These are phyloP conservation scores for Candida sithepensis DNA, from an alignment of 805 yeast species.

Conservation along the genomic window DNA sequence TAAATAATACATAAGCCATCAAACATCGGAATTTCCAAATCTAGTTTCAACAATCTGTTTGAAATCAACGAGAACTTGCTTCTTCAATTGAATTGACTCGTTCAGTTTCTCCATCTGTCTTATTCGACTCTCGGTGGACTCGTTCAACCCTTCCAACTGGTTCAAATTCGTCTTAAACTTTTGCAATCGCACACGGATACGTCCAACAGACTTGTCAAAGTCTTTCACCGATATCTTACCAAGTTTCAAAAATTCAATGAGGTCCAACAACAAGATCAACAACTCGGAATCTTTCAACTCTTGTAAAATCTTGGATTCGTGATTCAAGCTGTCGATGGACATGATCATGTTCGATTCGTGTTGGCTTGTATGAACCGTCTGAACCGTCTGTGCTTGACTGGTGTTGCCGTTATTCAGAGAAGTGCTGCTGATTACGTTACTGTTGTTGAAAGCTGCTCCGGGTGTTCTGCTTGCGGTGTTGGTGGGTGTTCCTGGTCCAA, in stretches of 20 bases:
- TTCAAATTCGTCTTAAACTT: conserved; percentile 35
- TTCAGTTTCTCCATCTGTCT: conserved; percentile 32
- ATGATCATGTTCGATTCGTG: conserved; percentile 1
- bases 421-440: too few species aligned
- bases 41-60: conserved; percentile 17
- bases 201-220: conserved; percentile 41
- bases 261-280: conserved; percentile 37
- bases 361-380: not conserved
- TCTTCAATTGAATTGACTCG: conserved; percentile 29
- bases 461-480: not conserved
- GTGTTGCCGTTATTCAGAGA: not conserved
- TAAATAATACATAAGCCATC: too few species aligned
- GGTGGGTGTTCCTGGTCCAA: not conserved
- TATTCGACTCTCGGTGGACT: conserved; percentile 36
- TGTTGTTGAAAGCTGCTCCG: not conserved
- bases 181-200: conserved; percentile 39
- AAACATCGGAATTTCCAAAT: conserved; percentile 5
- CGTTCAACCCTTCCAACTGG: conserved; percentile 42
- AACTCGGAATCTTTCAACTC: conserved; percentile 35
- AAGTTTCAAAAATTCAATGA: conserved; percentile 36
- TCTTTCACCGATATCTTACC: conserved; percentile 42
- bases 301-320: conserved; percentile 23
- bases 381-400: not conserved
- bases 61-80: conserved; percentile 20
- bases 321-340: conserved; percentile 13